Evolutionary conservation across 129 eudicot genomes (phyloP), one percentile per base, ranked within the genome.

Genomic region (Flaveria linearis): DNA sequence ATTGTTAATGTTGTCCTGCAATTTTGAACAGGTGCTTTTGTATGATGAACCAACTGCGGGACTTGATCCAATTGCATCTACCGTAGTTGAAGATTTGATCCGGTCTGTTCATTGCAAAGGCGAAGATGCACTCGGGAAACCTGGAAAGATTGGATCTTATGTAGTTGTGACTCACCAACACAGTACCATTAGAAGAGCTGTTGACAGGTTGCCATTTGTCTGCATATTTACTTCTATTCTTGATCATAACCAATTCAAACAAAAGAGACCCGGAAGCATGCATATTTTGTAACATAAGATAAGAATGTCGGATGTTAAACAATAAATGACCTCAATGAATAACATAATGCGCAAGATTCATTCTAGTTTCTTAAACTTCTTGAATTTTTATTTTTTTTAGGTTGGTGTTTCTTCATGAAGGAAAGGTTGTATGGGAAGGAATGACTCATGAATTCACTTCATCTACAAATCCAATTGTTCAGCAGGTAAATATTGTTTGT

Each of bases 11-110:
- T 12, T 49, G 36, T 58, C 68, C 25, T 56, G 63, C 69, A 68
- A 68, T 71, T 43, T 56, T 76, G 82, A 80, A 69, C 86, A 93
- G 98, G 98, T 93, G 74, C 84, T 93, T 49, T 80, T 93, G 75
- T 93, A 93, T 79, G 98, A 93, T 61, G 97, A 93, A 81, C 98
- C 98, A 62, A 93, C 98, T 9, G 98, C 98, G 56, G 97, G 98
- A 64, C 93, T 93, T 57, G 98, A 93, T 91, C 98, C 98, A 49
- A 93, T 93, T 69, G 98, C 98, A 28, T 93, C 98, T 26, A 93
- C 98, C 7, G 98, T 93, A 36, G 97, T 93, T 76, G 98, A 93
- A 87, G 98, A 93, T 85, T 84, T 93, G 68, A 91, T 93, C 78
- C 98, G 98, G 63, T 93, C 98, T 42, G 96, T 93, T 81, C 97